A percentile compares a stretch with the other conserved stretches of the same genome.
Evolutionary conservation across 2,329 filamentous ascomycete species (phyloP).

Genomic region (Botrytis sinoallii): DNA sequence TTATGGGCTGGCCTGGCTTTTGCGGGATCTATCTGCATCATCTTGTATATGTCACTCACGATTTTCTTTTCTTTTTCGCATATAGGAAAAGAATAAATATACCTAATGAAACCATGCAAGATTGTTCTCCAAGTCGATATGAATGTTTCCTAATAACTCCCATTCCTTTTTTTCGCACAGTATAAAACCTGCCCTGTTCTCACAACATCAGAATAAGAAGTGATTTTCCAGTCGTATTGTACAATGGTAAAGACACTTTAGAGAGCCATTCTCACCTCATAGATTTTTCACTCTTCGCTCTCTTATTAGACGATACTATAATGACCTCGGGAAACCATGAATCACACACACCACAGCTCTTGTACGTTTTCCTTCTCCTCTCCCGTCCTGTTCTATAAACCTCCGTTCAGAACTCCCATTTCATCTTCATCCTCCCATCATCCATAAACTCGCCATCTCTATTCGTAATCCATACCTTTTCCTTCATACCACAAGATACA

Average conservation of each 20-base stretch:
- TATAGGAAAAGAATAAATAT: constrained; percentile 7
- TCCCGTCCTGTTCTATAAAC: background rate
- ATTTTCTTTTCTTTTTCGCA: constrained; percentile 8
- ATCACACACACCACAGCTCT: background rate
- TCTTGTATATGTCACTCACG: constrained; percentile 18
- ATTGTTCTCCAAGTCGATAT: background rate
- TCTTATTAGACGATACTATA: background rate
- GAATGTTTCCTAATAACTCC: no score
- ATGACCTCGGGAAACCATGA: background rate
- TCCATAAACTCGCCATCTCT: background rate
- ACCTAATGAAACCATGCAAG: constrained; percentile 14
- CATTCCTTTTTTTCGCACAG: background rate
- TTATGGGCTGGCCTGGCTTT: constrained; percentile 7
- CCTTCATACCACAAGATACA: background rate
- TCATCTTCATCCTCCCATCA: background rate
- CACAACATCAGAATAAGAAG: background rate
- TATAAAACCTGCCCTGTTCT: background rate
- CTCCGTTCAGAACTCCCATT: no score
- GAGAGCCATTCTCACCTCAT: background rate
- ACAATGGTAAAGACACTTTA: background rate
- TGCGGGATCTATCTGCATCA: constrained; percentile 10
- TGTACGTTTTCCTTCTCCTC: background rate
- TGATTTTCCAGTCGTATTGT: background rate
- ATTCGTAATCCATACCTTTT: background rate
- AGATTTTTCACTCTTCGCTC: background rate